These are phyloP conservation scores for Centaurea solstitialis DNA, from an alignment of 129 eudicot genomes.

Conservation along the genomic window DNA sequence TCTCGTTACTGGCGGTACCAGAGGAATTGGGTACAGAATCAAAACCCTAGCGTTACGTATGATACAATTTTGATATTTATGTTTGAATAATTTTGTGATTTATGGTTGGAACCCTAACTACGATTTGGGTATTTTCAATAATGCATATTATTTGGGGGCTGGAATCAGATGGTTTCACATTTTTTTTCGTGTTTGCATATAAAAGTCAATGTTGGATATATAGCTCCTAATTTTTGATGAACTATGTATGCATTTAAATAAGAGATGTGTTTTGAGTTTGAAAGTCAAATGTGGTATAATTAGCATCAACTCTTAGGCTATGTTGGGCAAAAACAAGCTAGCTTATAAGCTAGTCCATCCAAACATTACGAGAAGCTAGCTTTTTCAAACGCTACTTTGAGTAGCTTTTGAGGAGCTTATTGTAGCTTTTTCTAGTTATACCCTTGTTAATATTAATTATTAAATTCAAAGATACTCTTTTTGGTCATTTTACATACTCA, in stretches of 20 bases:
- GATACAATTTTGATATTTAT: neutral
- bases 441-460: no score
- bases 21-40: constrained; percentile 67
- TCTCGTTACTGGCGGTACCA: constrained; percentile 81
- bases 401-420: no score
- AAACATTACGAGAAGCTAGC: no score
- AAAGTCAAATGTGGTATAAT: neutral
- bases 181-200: neutral
- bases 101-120: constrained; percentile 6
- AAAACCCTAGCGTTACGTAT: neutral
- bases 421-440: no score
- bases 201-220: neutral
- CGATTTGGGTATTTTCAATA: constrained; percentile 13
- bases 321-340: no score
- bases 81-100: neutral
- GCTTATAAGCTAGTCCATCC: no score
- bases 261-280: neutral
- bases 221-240: neutral
- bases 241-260: neutral
- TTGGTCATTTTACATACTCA: no score
- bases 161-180: neutral
- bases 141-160: neutral
- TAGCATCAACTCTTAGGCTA: no score
- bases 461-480: no score
- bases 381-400: no score